Evolutionary conservation across 2,329 filamentous ascomycete species (phyloP).

Genomic region (Fusarium sp.): DNA sequence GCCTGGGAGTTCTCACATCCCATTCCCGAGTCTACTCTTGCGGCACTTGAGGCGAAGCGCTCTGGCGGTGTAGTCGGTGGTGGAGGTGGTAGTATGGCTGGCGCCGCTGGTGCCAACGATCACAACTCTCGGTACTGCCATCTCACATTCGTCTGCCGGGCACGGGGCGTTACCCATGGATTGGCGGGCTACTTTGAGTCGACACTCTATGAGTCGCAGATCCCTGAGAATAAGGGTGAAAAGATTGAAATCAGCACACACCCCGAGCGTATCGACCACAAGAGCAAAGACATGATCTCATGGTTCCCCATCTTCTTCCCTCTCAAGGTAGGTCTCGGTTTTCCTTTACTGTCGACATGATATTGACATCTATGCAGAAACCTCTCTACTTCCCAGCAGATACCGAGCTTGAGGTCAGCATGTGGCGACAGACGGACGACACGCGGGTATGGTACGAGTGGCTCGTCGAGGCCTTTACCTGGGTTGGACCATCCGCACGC

Average conservation of each 20-base stretch:
- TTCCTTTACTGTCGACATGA: accelerated
- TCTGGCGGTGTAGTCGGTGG: slow-evolving; percentile 72
- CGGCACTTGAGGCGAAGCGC: slow-evolving; percentile 63
- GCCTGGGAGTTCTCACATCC: slow-evolving; percentile 86
- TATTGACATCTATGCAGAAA: slow-evolving; percentile 61
- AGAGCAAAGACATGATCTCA: slow-evolving; percentile 98
- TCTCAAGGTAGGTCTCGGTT: slow-evolving; percentile 71
- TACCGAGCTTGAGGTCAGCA: slow-evolving; percentile 86
- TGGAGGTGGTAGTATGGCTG: slow-evolving; percentile 76
- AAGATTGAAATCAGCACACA: slow-evolving; percentile 91
- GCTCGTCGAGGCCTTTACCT: slow-evolving; percentile 86
- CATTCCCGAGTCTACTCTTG: slow-evolving; percentile 66
- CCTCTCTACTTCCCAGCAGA: slow-evolving; percentile 87
- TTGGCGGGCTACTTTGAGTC: slow-evolving; percentile 96
- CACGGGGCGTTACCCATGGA: slow-evolving; percentile 87
- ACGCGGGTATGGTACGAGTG: slow-evolving; percentile 99
- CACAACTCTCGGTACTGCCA: slow-evolving; percentile 88
- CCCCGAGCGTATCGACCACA: slow-evolving; percentile 87
- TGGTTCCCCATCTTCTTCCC: slow-evolving; percentile 99
- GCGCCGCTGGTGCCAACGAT: slow-evolving; percentile 84
- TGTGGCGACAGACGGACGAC: slow-evolving; percentile 97
- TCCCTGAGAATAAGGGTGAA: slow-evolving; percentile 48
- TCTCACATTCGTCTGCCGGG: slow-evolving; percentile 78
- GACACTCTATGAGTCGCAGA: slow-evolving; percentile 77
- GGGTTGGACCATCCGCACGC: slow-evolving; percentile 66